A percentile compares a stretch with the other conserved stretches of the same genome.
These are phyloP conservation scores for Solanum virginianum DNA, from an alignment of 257 asterid species.

Conservation along the genomic window DNA sequence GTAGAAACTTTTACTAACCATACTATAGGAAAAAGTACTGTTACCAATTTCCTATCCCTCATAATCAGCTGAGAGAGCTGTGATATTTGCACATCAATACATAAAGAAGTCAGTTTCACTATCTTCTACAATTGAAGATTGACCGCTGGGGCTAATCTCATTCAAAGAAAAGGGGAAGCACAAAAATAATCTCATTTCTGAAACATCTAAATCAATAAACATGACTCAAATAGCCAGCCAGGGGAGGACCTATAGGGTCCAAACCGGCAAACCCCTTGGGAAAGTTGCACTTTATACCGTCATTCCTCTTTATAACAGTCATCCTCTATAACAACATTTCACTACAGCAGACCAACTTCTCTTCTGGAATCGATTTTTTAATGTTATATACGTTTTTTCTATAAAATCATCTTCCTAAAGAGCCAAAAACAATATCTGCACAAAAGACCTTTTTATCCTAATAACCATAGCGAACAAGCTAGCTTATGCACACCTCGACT, in stretches of 20 bases:
- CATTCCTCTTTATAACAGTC: not conserved
- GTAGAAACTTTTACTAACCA: not conserved
- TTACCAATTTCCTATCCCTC: not conserved
- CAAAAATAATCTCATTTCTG: not conserved
- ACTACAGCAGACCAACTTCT: too few species aligned
- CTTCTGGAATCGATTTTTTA: too few species aligned
- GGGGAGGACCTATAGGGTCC: not conserved
- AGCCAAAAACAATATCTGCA: too few species aligned
- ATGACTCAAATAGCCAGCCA: not conserved
- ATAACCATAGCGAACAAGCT: too few species aligned
- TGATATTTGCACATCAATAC: not conserved
- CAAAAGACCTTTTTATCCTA: too few species aligned
- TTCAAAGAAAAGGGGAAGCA: not conserved
- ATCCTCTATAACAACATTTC: not conserved
- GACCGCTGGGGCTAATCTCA: not conserved
- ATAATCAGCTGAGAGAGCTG: not conserved
- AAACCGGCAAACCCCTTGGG: not conserved
- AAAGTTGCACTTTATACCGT: not conserved
- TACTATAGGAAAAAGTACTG: not conserved
- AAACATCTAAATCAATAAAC: not conserved
- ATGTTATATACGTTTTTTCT: not conserved
- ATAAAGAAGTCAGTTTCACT: not conserved
- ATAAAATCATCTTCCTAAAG: too few species aligned
- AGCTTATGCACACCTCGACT: too few species aligned
- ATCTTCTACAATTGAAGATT: not conserved